Base-by-base conservation (phyloP, 768 basidiomycete species). In the Infundibulicybe gibba region DNA sequence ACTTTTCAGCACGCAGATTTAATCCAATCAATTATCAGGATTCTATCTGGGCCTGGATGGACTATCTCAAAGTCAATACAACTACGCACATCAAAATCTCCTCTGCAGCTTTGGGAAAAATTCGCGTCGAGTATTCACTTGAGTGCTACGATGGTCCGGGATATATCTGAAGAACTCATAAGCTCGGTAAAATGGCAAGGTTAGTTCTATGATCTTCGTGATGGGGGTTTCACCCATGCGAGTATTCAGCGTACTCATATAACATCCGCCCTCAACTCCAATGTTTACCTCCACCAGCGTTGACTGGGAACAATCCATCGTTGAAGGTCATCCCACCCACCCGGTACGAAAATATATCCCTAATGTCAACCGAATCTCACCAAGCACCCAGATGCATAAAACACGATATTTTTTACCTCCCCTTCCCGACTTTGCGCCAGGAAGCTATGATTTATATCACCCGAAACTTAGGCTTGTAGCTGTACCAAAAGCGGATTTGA, bases 251-350 rank as follows among this genome's bases (percentile, higher is more conserved):
- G 20, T 63, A 76, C 57, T 73, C 78, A 2, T 81, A 75, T 44
- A 76, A 41, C 55, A 76, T 40, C 78, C 77, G 12, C 76, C 75
- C 1, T 49, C 46, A 25, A 66, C 71, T 3, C 77, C 80, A 1
- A 55, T 63, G 5, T 73, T 79, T 34, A 48, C 58, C 3, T 76
- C 74, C 17, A 57, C 75, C 1, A 80, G 78, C 45, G 73, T 82
- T 11, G 72, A 67, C 32, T 82, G 80, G 80, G 79, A 82, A 49
- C 77, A 80, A 54, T 79, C 79, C 2, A 78, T 81, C 21, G 75
- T 80, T 15, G 79, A 81, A 57, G 78, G 79, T 0, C 80, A 82
- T 55, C 78, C 79, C 3, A 80, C 75, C 0, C 80, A 82, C 59
- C 79, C 80, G 13, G 80, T 79, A 52, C 49, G 67, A 53, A 12